Evolutionary conservation across 345 rosid species (phyloP), one percentile per base, ranked within the genome.

Genomic region (Citrus reticulata): DNA sequence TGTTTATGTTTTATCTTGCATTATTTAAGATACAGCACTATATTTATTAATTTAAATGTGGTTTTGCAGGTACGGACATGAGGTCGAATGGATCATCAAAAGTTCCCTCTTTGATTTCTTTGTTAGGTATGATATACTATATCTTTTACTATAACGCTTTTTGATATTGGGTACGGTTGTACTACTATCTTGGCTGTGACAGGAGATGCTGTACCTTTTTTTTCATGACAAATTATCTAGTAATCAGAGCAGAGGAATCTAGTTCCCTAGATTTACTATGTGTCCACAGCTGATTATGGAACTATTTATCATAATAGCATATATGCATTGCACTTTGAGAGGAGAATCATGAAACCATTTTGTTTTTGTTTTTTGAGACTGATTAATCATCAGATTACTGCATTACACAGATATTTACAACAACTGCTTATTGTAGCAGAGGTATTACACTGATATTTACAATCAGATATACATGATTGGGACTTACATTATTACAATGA

Each of bases 81-180:
- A 89, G 82, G 85, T 37, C 90, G 70, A 87, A 90, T 42, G 95
- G 86, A 80, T 86, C 89, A 82, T 86, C 95, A 62, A 89, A 88
- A 78, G 83, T 91, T 34, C 97, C 99, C 1, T 92, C 99, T 32
- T 81, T 95, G 74, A 85, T 92, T 72, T 88, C 99, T 77, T 90
- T 95, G 86, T 85, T 93, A 88, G 97, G 98, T 95, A 92, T 20
- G 83, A 70, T 25, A 64, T 17, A 8, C 58, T 58, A 25, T 32
- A 11, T 55, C 32, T 7, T 57, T 14, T 54, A 10, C 37, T 60
- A 51, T 68, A 70, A 42, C 69, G 27, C 17, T 61, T 63, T 77
- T 59, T 75, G 70, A 14, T 71, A 14, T 9, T 13, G 30, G n/a
- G 11, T 70, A 20, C 9, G 65, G 20, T 30, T 29, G 25, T 25